Percentiles rank a stretch among this genome's conserved stretches.
Conservation (phyloP, 345 rosid species). For the Gossypium arboreum region DNA sequence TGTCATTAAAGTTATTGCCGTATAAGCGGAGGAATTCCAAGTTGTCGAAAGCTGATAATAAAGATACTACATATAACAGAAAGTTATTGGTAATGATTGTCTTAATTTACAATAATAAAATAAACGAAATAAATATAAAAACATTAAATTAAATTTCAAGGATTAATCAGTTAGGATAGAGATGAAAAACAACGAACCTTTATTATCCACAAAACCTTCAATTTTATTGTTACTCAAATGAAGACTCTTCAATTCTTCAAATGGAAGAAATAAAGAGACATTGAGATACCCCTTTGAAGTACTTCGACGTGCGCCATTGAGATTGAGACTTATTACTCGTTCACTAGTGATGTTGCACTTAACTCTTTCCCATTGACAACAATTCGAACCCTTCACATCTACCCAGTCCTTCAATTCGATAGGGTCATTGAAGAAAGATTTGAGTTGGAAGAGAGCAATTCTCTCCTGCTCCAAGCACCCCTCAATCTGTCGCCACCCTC, state of each 20-base stretch:
- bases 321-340: background rate
- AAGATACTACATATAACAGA: too few relatives aligned
- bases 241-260: background rate
- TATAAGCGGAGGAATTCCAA: too few relatives aligned
- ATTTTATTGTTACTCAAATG: background rate
- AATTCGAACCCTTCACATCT: background rate
- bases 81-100: too few relatives aligned
- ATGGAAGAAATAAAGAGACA: slow-evolving; percentile 1
- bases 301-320: background rate
- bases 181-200: background rate
- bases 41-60: too few relatives aligned
- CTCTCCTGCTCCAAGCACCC: background rate
- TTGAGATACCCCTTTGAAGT: background rate
- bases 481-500: background rate
- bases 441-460: background rate
- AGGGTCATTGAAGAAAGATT: background rate
- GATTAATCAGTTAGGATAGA: background rate
- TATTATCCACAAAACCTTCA: background rate
- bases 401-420: background rate
- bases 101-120: background rate
- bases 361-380: background rate
- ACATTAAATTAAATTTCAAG: background rate
- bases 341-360: background rate
- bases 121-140: too few relatives aligned
- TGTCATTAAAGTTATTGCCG: too few relatives aligned